A percentile compares a stretch with the other conserved stretches of the same genome.
Evolutionary conservation across 208 protist species (phyloP).

Genomic region (Wallacemonas collosoma): DNA sequence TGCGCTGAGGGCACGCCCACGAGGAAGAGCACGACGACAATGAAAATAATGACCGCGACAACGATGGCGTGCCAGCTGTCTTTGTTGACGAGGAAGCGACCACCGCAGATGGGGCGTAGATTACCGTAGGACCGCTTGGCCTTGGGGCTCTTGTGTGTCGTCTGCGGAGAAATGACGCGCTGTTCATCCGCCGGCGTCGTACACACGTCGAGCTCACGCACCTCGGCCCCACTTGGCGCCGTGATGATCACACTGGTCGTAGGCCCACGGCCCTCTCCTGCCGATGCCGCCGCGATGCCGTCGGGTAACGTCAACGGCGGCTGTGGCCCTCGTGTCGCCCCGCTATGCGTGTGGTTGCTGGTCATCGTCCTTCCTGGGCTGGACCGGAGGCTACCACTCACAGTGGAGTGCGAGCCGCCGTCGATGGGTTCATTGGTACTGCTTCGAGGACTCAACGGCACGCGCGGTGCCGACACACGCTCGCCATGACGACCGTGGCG

Average conservation of each 20-base stretch:
- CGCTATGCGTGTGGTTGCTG: too few species aligned
- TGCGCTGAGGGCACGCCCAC: conserved; percentile 46
- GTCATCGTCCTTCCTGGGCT: too few species aligned
- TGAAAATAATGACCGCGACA: conserved; percentile 38
- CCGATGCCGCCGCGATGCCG: neutral
- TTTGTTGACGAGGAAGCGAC: conserved; percentile 48
- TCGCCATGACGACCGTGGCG: too few species aligned
- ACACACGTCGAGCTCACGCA: neutral
- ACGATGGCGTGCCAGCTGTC: conserved; percentile 49
- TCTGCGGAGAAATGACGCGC: neutral
- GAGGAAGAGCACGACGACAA: conserved; percentile 43
- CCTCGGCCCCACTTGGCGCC: too few species aligned
- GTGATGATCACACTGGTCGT: neutral
- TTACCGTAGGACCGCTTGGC: conserved; percentile 14
- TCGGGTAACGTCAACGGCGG: neutral
- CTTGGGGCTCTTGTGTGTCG: neutral
- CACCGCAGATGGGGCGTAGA: conserved; percentile 6
- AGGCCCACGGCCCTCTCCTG: neutral
- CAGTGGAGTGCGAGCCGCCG: neutral
- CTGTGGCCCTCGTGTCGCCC: neutral
- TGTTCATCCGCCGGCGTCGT: neutral
- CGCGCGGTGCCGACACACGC: too few species aligned
- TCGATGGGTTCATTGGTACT: neutral
- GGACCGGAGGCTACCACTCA: too few species aligned
- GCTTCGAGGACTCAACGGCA: too few species aligned